Evolutionary conservation across 2,329 filamentous ascomycete species (phyloP), one percentile per base, ranked within the genome.

Genomic region (Gnomoniopsis smithogilvyi): DNA sequence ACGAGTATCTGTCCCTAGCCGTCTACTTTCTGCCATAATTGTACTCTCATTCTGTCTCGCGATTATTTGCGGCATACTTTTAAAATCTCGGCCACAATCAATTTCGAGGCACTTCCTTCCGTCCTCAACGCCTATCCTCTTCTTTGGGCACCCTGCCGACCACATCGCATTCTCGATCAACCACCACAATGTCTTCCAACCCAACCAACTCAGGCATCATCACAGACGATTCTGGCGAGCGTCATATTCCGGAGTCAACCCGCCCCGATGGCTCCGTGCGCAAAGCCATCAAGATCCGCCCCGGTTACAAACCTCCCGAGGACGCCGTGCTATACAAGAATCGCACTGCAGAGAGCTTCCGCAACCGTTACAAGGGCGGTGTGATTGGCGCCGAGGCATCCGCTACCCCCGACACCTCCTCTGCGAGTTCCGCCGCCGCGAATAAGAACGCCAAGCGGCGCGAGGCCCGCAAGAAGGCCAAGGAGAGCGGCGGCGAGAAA

Each of bases 261-360:
- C 89, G 96, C 56, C 78, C 95, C 24, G 95, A 99, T 71, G 95
- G 95, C 59, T 92, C 89, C 53, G 91, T 91, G n/a, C 87, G 95
- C 58, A 96, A 91, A 70, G 94, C 96, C 69, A 98, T 98, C 71
- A 91, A 91, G 69, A 92, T 99, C 62, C 87, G 92, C 33, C 94
- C 95, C 0, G 96, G 95, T 56, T 99, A 97, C 75, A 87, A 88
- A 36, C 96, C 95, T 1, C 92, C 93, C 0, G 95, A 99, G 76
- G 95, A 99, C 74, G 89, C 98, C 64, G 92, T 97, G 70, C 81
- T 96, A 49, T 99, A 99, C 83, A 96, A 92, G 78, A 97, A 96
- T 74, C 88, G 91, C 59, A 92, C 88, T 1, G 93, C 93, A 52
- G 90, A 95, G 71, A 86, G 85, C 52, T 96, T 90, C 77, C 92